Conservation (phyloP, 192 early-diverging fungal genomes). For the Backusella circina region DNA sequence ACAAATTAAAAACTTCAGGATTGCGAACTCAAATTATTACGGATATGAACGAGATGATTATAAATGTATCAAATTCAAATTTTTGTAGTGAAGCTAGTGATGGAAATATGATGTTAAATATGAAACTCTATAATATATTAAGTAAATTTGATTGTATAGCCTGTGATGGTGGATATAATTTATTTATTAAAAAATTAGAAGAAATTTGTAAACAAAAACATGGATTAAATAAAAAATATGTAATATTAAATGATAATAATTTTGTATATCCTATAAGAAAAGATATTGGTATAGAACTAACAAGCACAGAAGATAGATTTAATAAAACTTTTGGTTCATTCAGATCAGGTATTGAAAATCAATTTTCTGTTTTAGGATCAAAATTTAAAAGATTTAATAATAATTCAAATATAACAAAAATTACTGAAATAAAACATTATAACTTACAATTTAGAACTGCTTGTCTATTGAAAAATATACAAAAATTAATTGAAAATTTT, state of each 20-base stretch:
- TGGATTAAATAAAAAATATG: no score
- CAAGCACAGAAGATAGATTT: background rate
- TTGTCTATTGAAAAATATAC: background rate
- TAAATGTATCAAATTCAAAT: background rate
- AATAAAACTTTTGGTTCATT: background rate
- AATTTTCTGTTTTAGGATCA: background rate
- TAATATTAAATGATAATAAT: background rate
- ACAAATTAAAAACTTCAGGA: background rate
- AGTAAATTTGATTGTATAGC: background rate
- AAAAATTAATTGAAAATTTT: background rate
- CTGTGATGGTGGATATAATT: constrained; percentile 3
- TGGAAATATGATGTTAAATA: background rate
- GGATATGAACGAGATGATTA: background rate
- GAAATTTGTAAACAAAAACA: background rate
- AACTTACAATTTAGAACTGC: constrained; percentile 1
- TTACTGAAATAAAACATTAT: background rate
- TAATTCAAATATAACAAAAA: background rate
- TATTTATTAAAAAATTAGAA: background rate
- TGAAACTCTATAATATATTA: background rate
- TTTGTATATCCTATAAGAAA: constrained; percentile 8
- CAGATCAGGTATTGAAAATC: constrained; percentile 6
- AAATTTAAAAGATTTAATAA: constrained; percentile 12
- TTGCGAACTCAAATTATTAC: background rate
- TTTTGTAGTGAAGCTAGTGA: background rate
- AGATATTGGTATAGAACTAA: background rate